A percentile compares a stretch with the other conserved stretches of the same genome.
phyloP scores from a whole-genome alignment of 139 green algal species.

The Chlorella sp. region DNA sequence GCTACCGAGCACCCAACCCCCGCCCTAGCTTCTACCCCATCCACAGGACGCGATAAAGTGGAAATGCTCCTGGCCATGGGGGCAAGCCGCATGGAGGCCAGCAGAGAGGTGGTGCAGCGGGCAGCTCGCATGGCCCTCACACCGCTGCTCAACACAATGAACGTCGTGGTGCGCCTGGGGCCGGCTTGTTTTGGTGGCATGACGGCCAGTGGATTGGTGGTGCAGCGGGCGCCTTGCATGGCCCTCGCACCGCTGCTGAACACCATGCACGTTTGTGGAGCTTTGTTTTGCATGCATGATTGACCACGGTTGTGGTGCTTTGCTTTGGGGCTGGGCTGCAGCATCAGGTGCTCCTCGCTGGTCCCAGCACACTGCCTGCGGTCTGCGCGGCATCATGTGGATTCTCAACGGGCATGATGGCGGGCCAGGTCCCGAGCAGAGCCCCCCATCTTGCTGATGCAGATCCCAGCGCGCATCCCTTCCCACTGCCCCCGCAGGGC shows the following conservation, averaged over 20 bases:
- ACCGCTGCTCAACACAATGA: conserved; percentile 86
- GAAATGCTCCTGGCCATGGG: conserved; percentile 80
- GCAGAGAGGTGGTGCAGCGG: conserved; percentile 45
- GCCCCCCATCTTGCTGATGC: too few relatives aligned
- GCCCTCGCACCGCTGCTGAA: conserved; percentile 86
- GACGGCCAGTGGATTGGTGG: conserved; percentile 66
- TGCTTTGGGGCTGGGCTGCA: too few relatives aligned
- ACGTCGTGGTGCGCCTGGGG: conserved; percentile 54
- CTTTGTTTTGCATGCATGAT: too few relatives aligned
- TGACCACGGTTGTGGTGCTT: too few relatives aligned
- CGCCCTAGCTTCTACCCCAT: background rate
- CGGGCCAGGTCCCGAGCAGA: too few relatives aligned
- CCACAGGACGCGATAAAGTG: conserved; percentile 62
- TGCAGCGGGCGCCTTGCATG: conserved; percentile 51
- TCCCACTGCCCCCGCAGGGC: conserved; percentile 27
- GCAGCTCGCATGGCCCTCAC: conserved; percentile 70
- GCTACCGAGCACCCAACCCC: too few relatives aligned
- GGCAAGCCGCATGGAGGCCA: conserved; percentile 79
- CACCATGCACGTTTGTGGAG: conserved; percentile 86
- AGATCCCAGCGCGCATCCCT: background rate
- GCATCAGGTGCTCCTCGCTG: too few relatives aligned
- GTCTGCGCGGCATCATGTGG: too few relatives aligned
- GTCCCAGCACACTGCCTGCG: too few relatives aligned
- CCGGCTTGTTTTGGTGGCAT: conserved; percentile 40
- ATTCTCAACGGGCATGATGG: too few relatives aligned